Evolutionary conservation across 2,329 filamentous ascomycete genomes (phyloP).

Genomic region (Epichloe brachyelytri): DNA sequence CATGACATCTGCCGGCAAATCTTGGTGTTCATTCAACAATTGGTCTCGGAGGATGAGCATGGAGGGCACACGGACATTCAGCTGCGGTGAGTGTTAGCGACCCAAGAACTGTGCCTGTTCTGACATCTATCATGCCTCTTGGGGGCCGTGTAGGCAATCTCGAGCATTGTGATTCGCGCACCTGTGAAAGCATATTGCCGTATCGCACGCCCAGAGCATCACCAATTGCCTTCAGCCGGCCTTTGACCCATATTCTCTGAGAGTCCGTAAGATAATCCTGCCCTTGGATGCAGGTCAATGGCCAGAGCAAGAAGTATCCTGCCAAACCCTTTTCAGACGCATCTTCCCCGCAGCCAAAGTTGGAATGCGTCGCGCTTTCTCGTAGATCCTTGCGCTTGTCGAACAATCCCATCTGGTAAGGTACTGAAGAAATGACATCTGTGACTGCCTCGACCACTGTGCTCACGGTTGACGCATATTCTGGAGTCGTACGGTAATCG

Average conservation of each 20-base stretch:
- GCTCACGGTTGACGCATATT: constrained; percentile 41
- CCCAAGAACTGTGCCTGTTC: background rate
- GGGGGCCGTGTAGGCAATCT: no score
- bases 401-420: constrained; percentile 47
- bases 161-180: constrained; percentile 14
- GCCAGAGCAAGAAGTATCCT: constrained; percentile 46
- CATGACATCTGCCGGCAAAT: background rate
- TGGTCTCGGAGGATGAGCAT: constrained; percentile 44
- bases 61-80: constrained; percentile 44
- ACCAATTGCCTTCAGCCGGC: constrained; percentile 39
- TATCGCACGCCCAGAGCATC: constrained; percentile 44
- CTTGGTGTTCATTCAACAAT: constrained; percentile 4
- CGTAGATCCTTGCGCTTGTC: constrained; percentile 28
- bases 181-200: constrained; percentile 40
- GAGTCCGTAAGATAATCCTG: constrained; percentile 46
- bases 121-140: no score
- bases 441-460: constrained; percentile 37
- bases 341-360: constrained; percentile 37
- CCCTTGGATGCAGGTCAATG: constrained; percentile 36
- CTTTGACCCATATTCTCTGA: constrained; percentile 41
- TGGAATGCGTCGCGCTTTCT: constrained; percentile 24
- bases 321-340: constrained; percentile 38
- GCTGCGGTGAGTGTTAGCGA: constrained; percentile 19
- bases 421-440: constrained; percentile 45
- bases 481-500: constrained; percentile 48